A percentile compares a stretch with the other conserved stretches of the same genome.
These are phyloP conservation scores for Perkinsus chesapeaki DNA, from an alignment of 169 alveolate species.

Conservation along the genomic window DNA sequence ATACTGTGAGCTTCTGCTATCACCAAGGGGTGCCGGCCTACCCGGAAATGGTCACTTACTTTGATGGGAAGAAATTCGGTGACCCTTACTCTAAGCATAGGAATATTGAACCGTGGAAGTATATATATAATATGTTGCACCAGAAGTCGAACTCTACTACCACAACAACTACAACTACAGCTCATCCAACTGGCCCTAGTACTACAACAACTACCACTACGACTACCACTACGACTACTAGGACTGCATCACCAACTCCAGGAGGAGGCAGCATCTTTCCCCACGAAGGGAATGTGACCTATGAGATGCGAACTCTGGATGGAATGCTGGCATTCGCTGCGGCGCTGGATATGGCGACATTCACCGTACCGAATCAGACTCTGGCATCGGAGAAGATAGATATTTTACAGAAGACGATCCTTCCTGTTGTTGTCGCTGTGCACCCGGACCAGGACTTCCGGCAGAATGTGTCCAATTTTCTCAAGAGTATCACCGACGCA, in stretches of 20 bases:
- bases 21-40: not conserved
- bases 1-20: not conserved
- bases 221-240: not conserved
- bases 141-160: not conserved
- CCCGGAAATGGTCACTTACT: not conserved
- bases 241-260: not conserved
- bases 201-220: not conserved
- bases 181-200: not conserved
- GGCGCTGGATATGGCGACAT: not conserved
- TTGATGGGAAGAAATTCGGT: not conserved
- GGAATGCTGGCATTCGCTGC: not conserved
- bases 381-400: not conserved
- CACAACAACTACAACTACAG: not conserved
- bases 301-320: not conserved
- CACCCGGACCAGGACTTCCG: not conserved
- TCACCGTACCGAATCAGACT: not conserved
- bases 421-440: not conserved
- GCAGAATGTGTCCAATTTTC: not conserved
- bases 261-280: not conserved
- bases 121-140: not conserved
- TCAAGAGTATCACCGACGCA: not conserved
- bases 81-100: not conserved
- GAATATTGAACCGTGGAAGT: too few relatives aligned
- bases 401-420: not conserved
- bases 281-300: not conserved